Evolutionary conservation across 805 yeast genomes (phyloP).

Genomic region (Yarrowia sp.): DNA sequence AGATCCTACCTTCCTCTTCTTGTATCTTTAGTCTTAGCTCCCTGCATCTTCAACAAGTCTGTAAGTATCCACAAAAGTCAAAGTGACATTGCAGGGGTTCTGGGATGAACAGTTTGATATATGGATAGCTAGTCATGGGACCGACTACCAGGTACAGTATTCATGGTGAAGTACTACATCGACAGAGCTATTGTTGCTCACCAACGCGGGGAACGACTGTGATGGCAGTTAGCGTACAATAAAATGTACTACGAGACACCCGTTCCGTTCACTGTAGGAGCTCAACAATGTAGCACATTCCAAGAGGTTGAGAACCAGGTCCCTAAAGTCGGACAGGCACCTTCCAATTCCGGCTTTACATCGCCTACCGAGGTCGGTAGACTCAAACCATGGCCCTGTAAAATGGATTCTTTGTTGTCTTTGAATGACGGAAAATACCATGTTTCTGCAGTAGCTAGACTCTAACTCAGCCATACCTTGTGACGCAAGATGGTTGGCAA

Average conservation of each 20-base stretch:
- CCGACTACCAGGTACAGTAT: neutral
- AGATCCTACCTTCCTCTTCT: neutral
- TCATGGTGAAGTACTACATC: too few species aligned
- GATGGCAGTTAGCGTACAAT: neutral
- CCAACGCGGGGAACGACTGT: neutral
- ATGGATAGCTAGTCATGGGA: neutral
- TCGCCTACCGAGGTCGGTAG: neutral
- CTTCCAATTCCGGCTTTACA: neutral
- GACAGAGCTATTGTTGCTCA: neutral
- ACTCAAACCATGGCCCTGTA: neutral
- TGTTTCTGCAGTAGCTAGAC: neutral
- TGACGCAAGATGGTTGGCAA: neutral
- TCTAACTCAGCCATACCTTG: constrained; percentile 3
- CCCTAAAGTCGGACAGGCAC: neutral
- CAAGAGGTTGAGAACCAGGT: neutral
- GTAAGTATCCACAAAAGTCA: constrained; percentile 9
- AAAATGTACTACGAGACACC: neutral
- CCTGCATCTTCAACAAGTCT: neutral
- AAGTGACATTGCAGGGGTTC: neutral
- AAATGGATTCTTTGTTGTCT: neutral
- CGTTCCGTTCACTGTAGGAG: neutral
- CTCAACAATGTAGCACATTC: neutral
- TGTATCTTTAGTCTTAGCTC: neutral
- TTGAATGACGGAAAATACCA: neutral
- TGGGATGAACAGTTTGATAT: neutral